A percentile compares a stretch with the other conserved stretches of the same genome.
phyloP scores from a whole-genome alignment of 257 asterid species.

The Oldenlandia corymbosa region DNA sequence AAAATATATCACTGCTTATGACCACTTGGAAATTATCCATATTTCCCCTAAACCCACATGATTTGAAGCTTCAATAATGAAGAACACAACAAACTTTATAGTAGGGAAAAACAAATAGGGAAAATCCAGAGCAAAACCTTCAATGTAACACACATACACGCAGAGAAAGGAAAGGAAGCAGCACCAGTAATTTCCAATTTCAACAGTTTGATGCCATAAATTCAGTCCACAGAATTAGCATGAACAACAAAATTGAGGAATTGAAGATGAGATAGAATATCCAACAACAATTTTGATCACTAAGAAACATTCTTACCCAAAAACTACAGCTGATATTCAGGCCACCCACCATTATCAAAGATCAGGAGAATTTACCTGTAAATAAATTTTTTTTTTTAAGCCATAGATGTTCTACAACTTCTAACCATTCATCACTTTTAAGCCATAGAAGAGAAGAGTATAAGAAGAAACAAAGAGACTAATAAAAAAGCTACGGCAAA shows the following conservation, averaged over 20 bases:
- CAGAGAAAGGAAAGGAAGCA: not conserved
- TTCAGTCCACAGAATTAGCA: slow-evolving; percentile 10
- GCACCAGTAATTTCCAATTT: not conserved
- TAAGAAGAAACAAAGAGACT: no score
- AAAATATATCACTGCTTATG: not conserved
- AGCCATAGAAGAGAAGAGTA: no score
- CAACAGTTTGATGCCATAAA: not conserved
- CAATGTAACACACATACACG: not conserved
- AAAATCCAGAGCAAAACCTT: not conserved
- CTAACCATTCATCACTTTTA: no score
- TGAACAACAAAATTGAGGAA: slow-evolving; percentile 10
- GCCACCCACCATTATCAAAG: slow-evolving; percentile 7
- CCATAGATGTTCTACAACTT: no score
- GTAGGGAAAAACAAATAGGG: not conserved
- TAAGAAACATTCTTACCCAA: slow-evolving; percentile 9
- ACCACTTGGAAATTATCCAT: not conserved
- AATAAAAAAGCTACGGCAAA: no score
- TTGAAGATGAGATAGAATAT: slow-evolving; percentile 8
- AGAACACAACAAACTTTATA: not conserved
- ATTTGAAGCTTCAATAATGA: not conserved
- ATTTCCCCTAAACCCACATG: not conserved
- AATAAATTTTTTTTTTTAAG: no score
- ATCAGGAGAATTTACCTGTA: no score
- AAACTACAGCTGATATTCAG: slow-evolving; percentile 19
- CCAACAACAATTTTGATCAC: not conserved